phyloP scores from a whole-genome alignment of 192 early-diverging fungal species.

The Coemansia sp. region DNA sequence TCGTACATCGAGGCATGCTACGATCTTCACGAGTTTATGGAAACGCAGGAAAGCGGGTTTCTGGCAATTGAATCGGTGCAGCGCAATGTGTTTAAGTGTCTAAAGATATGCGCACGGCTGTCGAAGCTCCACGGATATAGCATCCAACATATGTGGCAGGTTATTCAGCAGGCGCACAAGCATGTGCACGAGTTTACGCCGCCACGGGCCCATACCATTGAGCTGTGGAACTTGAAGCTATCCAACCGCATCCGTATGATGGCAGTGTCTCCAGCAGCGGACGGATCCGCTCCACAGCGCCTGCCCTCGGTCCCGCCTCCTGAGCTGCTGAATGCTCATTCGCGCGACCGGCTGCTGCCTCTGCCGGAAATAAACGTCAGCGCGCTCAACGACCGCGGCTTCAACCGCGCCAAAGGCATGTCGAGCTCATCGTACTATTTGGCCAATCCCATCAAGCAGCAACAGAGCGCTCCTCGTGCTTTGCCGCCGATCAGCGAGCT shows the following conservation, averaged over 20 bases:
- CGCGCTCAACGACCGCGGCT: conserved; percentile 29
- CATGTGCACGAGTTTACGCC: conserved; percentile 24
- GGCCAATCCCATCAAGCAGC: conserved; percentile 24
- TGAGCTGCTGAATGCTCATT: conserved; percentile 27
- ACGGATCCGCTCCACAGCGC: conserved; percentile 44
- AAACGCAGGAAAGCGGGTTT: neutral
- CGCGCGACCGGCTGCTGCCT: conserved; percentile 34
- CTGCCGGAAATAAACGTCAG: conserved; percentile 31
- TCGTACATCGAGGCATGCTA: conserved; percentile 48
- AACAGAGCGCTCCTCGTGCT: neutral
- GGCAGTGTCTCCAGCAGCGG: conserved; percentile 44
- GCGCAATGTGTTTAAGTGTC: conserved; percentile 50
- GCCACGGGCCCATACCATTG: conserved; percentile 31
- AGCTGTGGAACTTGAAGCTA: conserved; percentile 37
- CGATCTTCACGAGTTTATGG: conserved; percentile 41
- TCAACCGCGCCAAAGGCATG: conserved; percentile 23
- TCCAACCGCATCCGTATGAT: conserved; percentile 47
- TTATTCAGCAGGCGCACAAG: conserved; percentile 39
- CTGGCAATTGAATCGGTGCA: conserved; percentile 33
- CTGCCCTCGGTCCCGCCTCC: conserved; percentile 42
- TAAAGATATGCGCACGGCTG: conserved; percentile 49
- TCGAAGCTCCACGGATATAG: conserved; percentile 51
- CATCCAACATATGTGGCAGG: conserved; percentile 53
- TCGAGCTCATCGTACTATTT: conserved; percentile 43
- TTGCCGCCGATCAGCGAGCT: conserved; percentile 7